Base-by-base conservation (phyloP, 352 stramenopile species). In the Phytophthora quininea region DNA sequence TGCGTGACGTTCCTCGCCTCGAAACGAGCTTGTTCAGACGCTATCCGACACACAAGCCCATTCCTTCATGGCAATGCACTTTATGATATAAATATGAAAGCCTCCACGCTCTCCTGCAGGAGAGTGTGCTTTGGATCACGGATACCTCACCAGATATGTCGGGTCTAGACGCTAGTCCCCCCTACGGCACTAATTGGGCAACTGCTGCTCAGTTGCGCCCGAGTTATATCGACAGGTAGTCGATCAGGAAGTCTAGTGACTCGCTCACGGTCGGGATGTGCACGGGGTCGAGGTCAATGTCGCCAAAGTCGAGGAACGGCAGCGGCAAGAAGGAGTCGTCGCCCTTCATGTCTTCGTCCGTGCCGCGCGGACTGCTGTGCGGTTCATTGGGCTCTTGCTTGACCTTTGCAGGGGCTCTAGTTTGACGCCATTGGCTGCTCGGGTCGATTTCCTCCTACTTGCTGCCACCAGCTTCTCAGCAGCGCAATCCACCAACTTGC, bases 211-310 rank as follows among this genome's bases (percentile, higher is more conserved):
- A 69, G 58, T 54, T 62, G 48, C 58, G 65, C 33, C 38, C 27
- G 31, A 46, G 35, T 77, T 66, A 80, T 70, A 74, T 71, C 43
- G 77, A 86, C 62, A 88, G 67, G 62, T 84, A 86, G 65, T 86
- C 74, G 58, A 89, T 86, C 54, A 89, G 62, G 66, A 88, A 88
- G 67, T 89, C 81, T 42, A 89, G 69, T 42, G 81, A 88, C 64
- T 89, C 81, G 61, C 78, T 86, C 43, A 89, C 69, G 30, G 76
- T 86, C 30, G 81, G 81, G 27, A 87, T 80, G 50, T 76, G 64
- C 54, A 83, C 54, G 9, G 71, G 76, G 38, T 84, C 71, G 45
- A 86, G 53, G 50, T 84, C 75, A 30, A 82, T 78, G 19, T 83
- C 72, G 29, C 64, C 64, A 35, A 87, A 81, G 57, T 83, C 76